These are phyloP conservation scores for Plasmodium coatneyi DNA, from an alignment of 169 alveolate genomes.

Conservation along the genomic window DNA sequence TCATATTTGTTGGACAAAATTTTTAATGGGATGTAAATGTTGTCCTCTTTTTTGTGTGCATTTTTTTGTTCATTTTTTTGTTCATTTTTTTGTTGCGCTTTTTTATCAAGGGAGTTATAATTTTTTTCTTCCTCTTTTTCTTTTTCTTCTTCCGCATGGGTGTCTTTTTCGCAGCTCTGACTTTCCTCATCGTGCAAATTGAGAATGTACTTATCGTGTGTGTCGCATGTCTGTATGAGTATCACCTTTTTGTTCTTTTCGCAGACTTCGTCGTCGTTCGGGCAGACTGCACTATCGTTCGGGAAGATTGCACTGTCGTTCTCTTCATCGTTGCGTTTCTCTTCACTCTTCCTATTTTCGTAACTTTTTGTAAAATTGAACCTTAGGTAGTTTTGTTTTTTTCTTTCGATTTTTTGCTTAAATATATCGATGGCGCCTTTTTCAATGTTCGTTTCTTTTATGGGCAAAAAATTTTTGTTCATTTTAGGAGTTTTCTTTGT, in stretches of 20 bases:
- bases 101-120: neutral
- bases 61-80: neutral
- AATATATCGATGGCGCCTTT: slow-evolving; percentile 37
- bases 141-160: neutral
- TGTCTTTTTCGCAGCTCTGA: neutral
- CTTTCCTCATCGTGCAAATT: slow-evolving; percentile 59
- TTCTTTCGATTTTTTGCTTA: slow-evolving; percentile 53
- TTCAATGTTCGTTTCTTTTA: slow-evolving; percentile 31
- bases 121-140: neutral
- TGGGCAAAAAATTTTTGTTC: slow-evolving; percentile 34
- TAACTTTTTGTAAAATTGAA: slow-evolving; percentile 25
- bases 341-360: slow-evolving; percentile 14
- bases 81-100: neutral
- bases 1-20: slow-evolving; percentile 50
- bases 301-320: neutral
- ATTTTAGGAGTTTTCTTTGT: neutral
- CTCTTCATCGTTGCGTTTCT: neutral
- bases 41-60: slow-evolving; percentile 13
- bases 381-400: slow-evolving; percentile 43
- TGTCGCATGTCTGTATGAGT: slow-evolving; percentile 48
- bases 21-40: slow-evolving; percentile 42
- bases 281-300: neutral
- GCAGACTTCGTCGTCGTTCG: neutral
- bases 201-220: slow-evolving; percentile 44
- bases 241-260: neutral